Percentiles rank a stretch among this genome's conserved stretches.
These are phyloP conservation scores for Capsella bursapastoris DNA, from an alignment of 345 rosid species.

Conservation along the genomic window DNA sequence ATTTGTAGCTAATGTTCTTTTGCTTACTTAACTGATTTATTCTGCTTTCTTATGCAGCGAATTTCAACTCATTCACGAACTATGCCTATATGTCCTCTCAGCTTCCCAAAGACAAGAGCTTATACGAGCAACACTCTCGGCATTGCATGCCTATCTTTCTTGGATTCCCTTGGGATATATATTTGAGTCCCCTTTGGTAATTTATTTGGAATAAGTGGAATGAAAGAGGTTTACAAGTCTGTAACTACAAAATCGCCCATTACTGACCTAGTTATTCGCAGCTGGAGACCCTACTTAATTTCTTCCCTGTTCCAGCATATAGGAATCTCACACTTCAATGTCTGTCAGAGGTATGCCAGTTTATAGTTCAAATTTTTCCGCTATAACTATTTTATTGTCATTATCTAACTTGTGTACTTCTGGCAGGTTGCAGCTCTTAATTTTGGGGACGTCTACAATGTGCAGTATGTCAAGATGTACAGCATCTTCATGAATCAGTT, in stretches of 20 bases:
- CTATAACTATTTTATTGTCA: conserved; percentile 10
- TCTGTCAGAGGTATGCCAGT: conserved; percentile 71
- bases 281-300: conserved; percentile 91
- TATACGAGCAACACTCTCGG: conserved; percentile 84
- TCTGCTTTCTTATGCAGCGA: conserved; percentile 67
- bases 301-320: conserved; percentile 76
- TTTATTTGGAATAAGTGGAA: conserved; percentile 34
- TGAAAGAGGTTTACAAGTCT: conserved; percentile 30
- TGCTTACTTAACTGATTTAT: conserved; percentile 15
- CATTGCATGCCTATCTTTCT: conserved; percentile 98
- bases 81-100: conserved; percentile 93
- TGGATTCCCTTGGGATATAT: conserved; percentile 99
- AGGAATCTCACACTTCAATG: conserved; percentile 95
- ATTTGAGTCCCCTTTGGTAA: conserved; percentile 93
- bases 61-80: conserved; percentile 94
- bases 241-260: conserved; percentile 6
- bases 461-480: conserved; percentile 82
- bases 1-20: conserved; percentile 15
- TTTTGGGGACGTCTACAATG: conserved; percentile 79
- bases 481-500: conserved; percentile 75
- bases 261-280: conserved; percentile 43
- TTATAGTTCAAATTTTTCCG: conserved; percentile 2
- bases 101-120: conserved; percentile 94
- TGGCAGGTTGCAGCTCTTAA: conserved; percentile 87
- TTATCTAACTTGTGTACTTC: conserved; percentile 30